A percentile compares a stretch with the other conserved stretches of the same genome.
phyloP scores from a whole-genome alignment of 2,329 filamentous ascomycete species.

The Cadophora malorum region DNA sequence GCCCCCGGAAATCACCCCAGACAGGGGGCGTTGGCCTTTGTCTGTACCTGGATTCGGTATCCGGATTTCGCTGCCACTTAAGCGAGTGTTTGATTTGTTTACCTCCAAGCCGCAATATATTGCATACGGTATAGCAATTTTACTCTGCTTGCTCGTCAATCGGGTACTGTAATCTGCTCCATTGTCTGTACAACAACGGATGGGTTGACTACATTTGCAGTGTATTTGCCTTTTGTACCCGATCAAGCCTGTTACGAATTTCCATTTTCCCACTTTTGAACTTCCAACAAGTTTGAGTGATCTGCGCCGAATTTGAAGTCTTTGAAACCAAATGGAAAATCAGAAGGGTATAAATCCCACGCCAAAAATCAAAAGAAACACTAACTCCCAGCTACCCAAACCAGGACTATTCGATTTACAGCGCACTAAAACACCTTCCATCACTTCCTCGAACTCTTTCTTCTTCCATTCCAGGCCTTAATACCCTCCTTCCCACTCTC shows the following conservation, averaged over 20 bases:
- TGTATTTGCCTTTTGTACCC: too few relatives aligned
- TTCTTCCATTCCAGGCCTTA: constrained; percentile 37
- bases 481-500: constrained; percentile 47
- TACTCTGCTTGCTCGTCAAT: neutral
- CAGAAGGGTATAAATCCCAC: neutral
- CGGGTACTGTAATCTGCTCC: too few relatives aligned
- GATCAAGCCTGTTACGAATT: too few relatives aligned
- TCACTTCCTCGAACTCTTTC: constrained; percentile 35
- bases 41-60: neutral
- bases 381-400: neutral
- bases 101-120: neutral
- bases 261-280: too few relatives aligned
- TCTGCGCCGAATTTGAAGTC: too few relatives aligned
- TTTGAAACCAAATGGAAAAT: neutral
- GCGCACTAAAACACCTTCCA: constrained; percentile 3
- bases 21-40: too few relatives aligned
- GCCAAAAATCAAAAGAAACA: neutral
- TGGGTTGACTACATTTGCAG: too few relatives aligned
- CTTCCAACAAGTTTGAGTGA: too few relatives aligned
- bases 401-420: neutral
- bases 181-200: too few relatives aligned
- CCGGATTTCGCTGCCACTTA: neutral
- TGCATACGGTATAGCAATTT: too few relatives aligned
- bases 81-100: neutral
- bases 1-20: too few relatives aligned